Percentiles rank a stretch among this genome's conserved stretches.
phyloP scores from a whole-genome alignment of 495 filamentous ascomycete genomes.

The Articulospora tetracladia region DNA sequence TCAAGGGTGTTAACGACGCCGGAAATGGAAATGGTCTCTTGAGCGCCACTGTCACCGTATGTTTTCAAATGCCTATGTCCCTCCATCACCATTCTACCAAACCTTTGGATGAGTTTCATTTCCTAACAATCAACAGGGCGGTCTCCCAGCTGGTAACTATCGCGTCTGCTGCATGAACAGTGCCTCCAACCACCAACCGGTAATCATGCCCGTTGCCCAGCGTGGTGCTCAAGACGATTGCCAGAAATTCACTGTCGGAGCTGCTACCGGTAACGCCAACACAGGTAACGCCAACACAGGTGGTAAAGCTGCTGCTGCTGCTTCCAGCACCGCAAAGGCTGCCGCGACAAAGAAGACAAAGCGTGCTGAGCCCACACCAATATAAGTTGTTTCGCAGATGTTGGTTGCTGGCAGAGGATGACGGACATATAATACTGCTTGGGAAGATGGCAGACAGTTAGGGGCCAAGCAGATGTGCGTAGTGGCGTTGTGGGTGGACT shows the following conservation, averaged over 20 bases:
- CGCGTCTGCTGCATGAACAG: constrained; percentile 66
- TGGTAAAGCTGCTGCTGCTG: neutral
- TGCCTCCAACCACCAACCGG: constrained; percentile 68
- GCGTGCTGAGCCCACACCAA: too few species aligned
- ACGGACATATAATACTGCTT: too few species aligned
- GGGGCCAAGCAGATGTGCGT: too few species aligned
- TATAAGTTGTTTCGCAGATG: too few species aligned
- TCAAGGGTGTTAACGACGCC: constrained; percentile 72
- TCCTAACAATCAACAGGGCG: constrained; percentile 28
- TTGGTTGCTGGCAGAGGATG: too few species aligned
- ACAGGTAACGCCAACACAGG: neutral
- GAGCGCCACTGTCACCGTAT: constrained; percentile 39
- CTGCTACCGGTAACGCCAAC: neutral
- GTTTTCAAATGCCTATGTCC: neutral
- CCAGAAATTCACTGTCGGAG: constrained; percentile 45
- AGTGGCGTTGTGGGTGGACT: too few species aligned
- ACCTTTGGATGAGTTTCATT: too few species aligned
- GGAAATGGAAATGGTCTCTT: constrained; percentile 60
- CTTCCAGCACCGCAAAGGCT: too few species aligned
- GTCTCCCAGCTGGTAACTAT: constrained; percentile 50
- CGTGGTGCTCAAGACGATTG: constrained; percentile 72
- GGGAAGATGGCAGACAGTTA: too few species aligned
- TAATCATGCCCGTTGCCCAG: constrained; percentile 71
- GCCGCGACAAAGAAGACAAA: too few species aligned
- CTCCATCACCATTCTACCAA: too few species aligned